Evolutionary conservation across 2,329 filamentous ascomycete species (phyloP).

Genomic region (Talaromyces marneffei): DNA sequence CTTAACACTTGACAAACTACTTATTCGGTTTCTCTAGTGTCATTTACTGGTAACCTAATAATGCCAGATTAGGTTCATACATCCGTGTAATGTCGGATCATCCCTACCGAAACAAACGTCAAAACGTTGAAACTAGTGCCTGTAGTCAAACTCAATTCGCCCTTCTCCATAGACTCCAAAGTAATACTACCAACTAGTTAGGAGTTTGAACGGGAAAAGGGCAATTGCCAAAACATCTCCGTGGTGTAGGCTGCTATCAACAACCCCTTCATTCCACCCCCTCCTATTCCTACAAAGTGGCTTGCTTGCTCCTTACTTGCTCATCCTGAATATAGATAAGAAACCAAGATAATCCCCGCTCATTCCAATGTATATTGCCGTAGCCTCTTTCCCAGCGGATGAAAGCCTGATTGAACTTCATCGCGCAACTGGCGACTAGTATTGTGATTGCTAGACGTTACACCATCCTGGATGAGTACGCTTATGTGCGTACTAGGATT

Average conservation of each 20-base stretch:
- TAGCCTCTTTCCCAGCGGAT: too few relatives aligned
- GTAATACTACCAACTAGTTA: neutral
- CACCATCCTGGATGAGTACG: neutral
- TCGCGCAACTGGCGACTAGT: neutral
- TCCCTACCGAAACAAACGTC: neutral
- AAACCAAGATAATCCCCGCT: neutral
- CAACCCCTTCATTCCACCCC: neutral
- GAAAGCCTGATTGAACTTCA: too few relatives aligned
- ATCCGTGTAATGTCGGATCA: neutral
- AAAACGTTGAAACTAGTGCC: neutral
- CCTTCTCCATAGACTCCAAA: neutral
- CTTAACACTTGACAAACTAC: too few relatives aligned
- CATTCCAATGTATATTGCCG: neutral
- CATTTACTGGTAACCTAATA: neutral
- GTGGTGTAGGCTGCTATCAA: neutral
- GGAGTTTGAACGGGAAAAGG: neutral
- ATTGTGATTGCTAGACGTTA: neutral
- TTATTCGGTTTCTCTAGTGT: neutral
- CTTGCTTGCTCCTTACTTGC: neutral
- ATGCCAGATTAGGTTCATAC: neutral
- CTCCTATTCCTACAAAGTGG: neutral
- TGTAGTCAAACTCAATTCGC: neutral
- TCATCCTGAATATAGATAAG: too few relatives aligned
- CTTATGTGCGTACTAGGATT: neutral
- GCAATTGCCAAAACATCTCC: neutral